Base-by-base conservation (phyloP, 2,329 filamentous ascomycete genomes). In the Huntiella savannae region DNA sequence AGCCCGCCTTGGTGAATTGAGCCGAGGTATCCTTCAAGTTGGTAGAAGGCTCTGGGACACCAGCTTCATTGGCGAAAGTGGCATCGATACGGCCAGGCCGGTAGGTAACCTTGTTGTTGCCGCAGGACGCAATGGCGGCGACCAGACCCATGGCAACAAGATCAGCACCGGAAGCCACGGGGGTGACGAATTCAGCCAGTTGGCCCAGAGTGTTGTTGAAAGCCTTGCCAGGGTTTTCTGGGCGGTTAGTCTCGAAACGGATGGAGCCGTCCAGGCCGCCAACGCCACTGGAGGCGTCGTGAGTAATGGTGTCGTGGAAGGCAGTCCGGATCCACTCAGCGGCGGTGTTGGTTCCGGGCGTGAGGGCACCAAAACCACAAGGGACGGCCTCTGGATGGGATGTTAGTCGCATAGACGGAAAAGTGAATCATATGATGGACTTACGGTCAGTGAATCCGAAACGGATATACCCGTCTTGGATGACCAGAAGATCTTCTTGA, bases 251-350 rank as follows among this genome's bases (percentile, higher is more conserved):
- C 47, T 59, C 56, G 39, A 53, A 59, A 39, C 56, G 54, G 45
- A 59, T 58, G 10, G 56, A 59, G 5, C 55, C 57, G 47, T 59
- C 57, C 2, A 59, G 50, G 15, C 57, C 57, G 17, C 57, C 57
- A 2, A 49, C 51, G 11, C 57, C 57, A 1, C 52, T 46, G 2
- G 46, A 50, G 6, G 52, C 54, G 48, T 59, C 53, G 10, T 55
- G 52, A 5, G 56, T 59, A 19, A 53, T 53, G 19, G 55, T 54
- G 48, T 59, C 57, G 43, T 59, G 57, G 49, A 56, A 59, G 4
- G 54, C 56, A 4, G 57, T 58, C 3, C 57, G 54, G 34, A 59
- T 52, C 57, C 57, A 59, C 52, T 59, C 57, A 4, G 56, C 57
- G 2, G 57, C 50, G 45, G 54, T 55, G 12, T 55, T 54, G 22